Evolutionary conservation across 768 basidiomycete species (phyloP).

Genomic region (Amanita thiersii): DNA sequence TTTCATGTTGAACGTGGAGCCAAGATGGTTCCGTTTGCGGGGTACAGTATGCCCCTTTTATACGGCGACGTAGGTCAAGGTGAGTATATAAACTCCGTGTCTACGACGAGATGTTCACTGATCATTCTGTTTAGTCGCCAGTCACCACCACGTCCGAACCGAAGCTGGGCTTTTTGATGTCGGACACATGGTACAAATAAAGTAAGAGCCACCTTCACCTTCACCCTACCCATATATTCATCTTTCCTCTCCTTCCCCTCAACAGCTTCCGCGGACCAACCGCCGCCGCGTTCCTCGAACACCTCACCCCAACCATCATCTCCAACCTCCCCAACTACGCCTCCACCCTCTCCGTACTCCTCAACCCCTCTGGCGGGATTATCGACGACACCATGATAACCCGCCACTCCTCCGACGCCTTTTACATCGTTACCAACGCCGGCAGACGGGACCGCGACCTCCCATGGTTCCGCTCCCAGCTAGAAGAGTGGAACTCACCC

Average conservation of each 20-base stretch:
- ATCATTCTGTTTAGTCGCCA: conserved; percentile 50
- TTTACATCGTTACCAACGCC: conserved; percentile 96
- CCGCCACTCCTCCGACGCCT: conserved; percentile 71
- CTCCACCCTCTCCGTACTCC: conserved; percentile 81
- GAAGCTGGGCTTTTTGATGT: conserved; percentile 91
- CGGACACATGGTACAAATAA: conserved; percentile 95
- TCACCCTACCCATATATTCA: neutral
- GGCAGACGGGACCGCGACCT: conserved; percentile 79
- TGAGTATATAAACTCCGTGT: conserved; percentile 24
- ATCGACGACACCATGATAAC: conserved; percentile 94
- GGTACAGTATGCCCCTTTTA: conserved; percentile 87
- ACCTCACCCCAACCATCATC: conserved; percentile 83
- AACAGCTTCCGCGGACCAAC: conserved; percentile 77
- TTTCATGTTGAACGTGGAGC: conserved; percentile 79
- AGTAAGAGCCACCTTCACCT: conserved; percentile 33
- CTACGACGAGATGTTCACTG: conserved; percentile 3
- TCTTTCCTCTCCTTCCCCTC: conserved; percentile 1
- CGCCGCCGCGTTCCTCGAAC: conserved; percentile 76
- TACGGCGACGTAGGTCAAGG: conserved; percentile 83
- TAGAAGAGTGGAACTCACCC: conserved; percentile 73
- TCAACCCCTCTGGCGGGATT: conserved; percentile 88
- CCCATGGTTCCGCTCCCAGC: conserved; percentile 59
- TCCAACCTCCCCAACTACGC: conserved; percentile 56
- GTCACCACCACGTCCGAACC: conserved; percentile 82
- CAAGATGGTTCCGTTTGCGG: conserved; percentile 96